Percentiles rank a stretch among this genome's conserved stretches.
Conservation (phyloP, 176 grass and related monocot species). For the Areca catechu region DNA sequence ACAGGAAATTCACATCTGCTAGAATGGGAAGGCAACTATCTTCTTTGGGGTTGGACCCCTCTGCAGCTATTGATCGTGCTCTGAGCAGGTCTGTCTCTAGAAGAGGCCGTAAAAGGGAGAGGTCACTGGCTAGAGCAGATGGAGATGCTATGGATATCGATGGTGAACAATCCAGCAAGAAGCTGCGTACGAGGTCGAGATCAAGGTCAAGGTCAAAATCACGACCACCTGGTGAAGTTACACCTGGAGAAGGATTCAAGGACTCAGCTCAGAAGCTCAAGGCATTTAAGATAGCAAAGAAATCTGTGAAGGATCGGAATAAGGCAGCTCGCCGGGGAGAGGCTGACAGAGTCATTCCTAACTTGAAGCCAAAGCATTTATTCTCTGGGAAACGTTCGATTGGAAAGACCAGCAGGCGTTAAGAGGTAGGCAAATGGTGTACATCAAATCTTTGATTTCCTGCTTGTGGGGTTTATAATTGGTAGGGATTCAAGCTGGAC, state of each 20-base stretch:
- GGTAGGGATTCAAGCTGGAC: too few species aligned
- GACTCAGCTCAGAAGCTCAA: constrained; percentile 54
- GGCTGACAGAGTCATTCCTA: constrained; percentile 68
- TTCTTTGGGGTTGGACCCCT: constrained; percentile 46
- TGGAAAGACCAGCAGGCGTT: constrained; percentile 64
- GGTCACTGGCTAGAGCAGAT: constrained; percentile 28
- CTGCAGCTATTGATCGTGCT: constrained; percentile 29
- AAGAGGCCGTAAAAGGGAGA: constrained; percentile 57
- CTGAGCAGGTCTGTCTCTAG: constrained; percentile 19
- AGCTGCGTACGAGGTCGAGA: constrained; percentile 22
- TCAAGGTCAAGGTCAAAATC: constrained; percentile 40
- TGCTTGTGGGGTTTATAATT: too few species aligned
- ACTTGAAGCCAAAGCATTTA: constrained; percentile 80
- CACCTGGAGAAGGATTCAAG: constrained; percentile 60
- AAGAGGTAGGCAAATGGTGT: constrained; percentile 8
- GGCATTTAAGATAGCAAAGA: constrained; percentile 46
- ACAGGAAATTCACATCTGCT: constrained; percentile 31
- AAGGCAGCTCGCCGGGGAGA: constrained; percentile 78
- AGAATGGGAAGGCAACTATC: constrained; percentile 48
- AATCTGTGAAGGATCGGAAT: constrained; percentile 46
- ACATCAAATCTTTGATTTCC: too few species aligned
- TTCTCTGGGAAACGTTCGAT: constrained; percentile 65
- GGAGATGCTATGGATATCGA: constrained; percentile 56
- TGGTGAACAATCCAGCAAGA: constrained; percentile 48
- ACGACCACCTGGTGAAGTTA: constrained; percentile 33